Conservation (phyloP, 176 grass and related monocot genomes). For the Hsuehochloa calcarea region DNA sequence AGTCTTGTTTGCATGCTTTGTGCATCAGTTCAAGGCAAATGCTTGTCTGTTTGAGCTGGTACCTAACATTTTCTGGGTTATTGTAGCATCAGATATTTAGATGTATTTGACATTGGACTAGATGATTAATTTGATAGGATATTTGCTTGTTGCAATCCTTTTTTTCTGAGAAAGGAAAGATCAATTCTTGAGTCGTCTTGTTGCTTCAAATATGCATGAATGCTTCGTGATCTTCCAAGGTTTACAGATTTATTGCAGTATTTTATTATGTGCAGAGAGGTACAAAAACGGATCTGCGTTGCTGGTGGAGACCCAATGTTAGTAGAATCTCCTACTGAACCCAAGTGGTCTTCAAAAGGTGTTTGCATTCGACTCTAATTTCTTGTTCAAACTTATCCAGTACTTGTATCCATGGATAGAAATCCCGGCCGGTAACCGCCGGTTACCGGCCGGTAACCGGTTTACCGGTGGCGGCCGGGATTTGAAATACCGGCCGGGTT, state of each 20-base stretch:
- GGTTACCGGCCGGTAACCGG: too few species aligned
- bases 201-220: neutral
- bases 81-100: neutral
- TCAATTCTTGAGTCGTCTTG: neutral
- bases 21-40: neutral
- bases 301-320: slow-evolving; percentile 69
- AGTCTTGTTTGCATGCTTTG: slow-evolving; percentile 7
- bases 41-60: neutral
- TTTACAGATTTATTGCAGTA: neutral
- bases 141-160: neutral
- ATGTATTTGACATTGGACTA: neutral
- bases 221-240: neutral
- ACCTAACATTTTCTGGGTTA: neutral
- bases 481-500: too few species aligned
- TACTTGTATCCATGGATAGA: slow-evolving; percentile 10
- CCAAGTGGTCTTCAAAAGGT: slow-evolving; percentile 96
- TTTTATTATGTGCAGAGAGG: slow-evolving; percentile 46
- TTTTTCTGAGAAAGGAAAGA: neutral
- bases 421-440: too few species aligned
- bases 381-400: neutral
- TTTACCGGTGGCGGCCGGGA: too few species aligned
- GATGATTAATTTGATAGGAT: slow-evolving; percentile 1
- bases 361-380: slow-evolving; percentile 3
- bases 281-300: slow-evolving; percentile 60
- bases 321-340: slow-evolving; percentile 92